Base-by-base conservation (phyloP, 2,329 filamentous ascomycete species). In the Corinectria fuckeliana region DNA sequence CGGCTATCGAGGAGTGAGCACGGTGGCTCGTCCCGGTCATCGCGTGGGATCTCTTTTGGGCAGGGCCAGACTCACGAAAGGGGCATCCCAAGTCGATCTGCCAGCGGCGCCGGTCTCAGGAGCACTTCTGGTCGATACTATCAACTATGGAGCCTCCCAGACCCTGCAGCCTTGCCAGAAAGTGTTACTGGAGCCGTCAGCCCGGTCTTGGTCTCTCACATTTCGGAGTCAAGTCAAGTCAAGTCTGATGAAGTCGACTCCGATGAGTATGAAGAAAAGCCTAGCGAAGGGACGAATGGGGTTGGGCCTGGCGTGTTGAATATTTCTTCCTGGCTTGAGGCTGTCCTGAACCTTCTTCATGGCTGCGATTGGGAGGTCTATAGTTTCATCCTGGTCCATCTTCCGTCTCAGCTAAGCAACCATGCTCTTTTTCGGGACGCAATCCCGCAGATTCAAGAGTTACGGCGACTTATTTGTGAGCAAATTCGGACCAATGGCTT, bases 291-390 rank as follows among this genome's bases (percentile, higher is more conserved):
- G 14, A 10, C 28, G 4, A 13, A 36, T 18, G 23, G 72, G 53
- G 68, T 74, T 45, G 76, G 75, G 56, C 72, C 77, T n/a, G 75
- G 78, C 2, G 76, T 82, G 7, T 77, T 92, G 53, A 83, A 87
- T 53, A 82, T 90, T 45, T 81, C 83, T 13, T 76, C 82, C 38
- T 97, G 92, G 91, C 81, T 96, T n/a, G 90, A 93, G 63, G 83
- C 88, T 10, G 81, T 96, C 34, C 85, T 92, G 23, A 82, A 82
- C n/a, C 78, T 95, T n/a, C 78, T 96, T 41, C 84, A 88, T 55
- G 90, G 89, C 38, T 85, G 87, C 47, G 89, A 95, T 62, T 98
- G 94, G 93, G 93, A 98, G 72, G 81, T 96, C 1, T 97, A 96
- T 80, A 94, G 92, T 75, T 97, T 94, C 72, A 85, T 94, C 16